Base-by-base conservation (phyloP, 352 stramenopile genomes). In the Globisporangium rhizosaccharum region DNA sequence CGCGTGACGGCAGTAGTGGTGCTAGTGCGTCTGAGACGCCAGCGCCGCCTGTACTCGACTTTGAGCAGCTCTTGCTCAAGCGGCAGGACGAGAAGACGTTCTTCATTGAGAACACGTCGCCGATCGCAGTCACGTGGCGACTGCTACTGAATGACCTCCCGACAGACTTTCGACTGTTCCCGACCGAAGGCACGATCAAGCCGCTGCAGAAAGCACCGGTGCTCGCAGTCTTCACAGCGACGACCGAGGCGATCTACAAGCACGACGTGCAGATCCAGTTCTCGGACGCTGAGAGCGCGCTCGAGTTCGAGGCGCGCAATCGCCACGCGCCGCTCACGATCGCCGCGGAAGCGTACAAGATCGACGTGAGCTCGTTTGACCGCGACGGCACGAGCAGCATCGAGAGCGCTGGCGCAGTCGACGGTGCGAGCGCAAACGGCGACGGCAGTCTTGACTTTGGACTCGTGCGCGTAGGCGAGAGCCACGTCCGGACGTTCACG, bases 391-490 rank as follows among this genome's bases (percentile, higher is more conserved):
- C 20, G 2, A 47, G 12, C 41, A 14, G 52, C 1, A 56, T 56
- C 25, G 59, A 56, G 41, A 66, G 28, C 53, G 41, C 36, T 25
- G 51, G 11, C 18, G 51, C 52, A 23, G 15, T 47, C 49, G 57
- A 62, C 23, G 54, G 65, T 15, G 50, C 57, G 2, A 55, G 53
- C 52, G 55, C 59, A 51, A 60, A 28, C 44, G 58, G 66, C n/a
- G 78, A 92, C 37, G 86, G 85, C 0, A 82, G 72, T 56, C 67
- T 98, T 5, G 87, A 98, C 52, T 98, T 97, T 80, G 95, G 92
- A 18, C 70, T 95, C 23, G 62, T 97, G 20, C 85, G 94, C n/a
- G 94, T 98, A 12, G 90, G 91, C 14, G 94, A 98, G 56, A 81
- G 67, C n/a, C 71, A 77, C 17, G 71, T 70, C 10, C 74, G 92